These are phyloP conservation scores for Fraxinus americana DNA, from an alignment of 257 asterid genomes.

Conservation along the genomic window DNA sequence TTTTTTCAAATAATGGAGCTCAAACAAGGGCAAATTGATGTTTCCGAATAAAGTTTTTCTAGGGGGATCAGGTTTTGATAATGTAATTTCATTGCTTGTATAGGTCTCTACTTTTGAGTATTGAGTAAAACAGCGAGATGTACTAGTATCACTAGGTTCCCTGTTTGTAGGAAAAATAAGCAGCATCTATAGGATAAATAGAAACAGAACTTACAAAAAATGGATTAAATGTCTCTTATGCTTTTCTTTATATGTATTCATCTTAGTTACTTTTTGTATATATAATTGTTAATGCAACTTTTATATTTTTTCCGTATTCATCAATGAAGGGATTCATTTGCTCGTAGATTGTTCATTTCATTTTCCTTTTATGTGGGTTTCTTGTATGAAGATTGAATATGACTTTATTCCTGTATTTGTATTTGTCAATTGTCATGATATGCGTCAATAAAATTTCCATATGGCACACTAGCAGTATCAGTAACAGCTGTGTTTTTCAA, in stretches of 20 bases:
- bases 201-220: not conserved
- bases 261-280: not conserved
- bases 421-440: too few species aligned
- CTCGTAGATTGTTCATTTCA: too few species aligned
- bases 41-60: too few species aligned
- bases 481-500: not conserved
- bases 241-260: not conserved
- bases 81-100: not conserved
- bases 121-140: not conserved
- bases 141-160: not conserved
- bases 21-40: too few species aligned
- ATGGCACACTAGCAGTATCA: not conserved
- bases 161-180: not conserved
- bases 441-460: not conserved
- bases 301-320: not conserved
- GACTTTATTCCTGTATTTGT: too few species aligned
- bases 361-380: too few species aligned
- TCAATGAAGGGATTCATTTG: not conserved
- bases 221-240: not conserved
- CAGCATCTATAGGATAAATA: not conserved
- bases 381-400: too few species aligned
- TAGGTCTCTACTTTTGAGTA: not conserved
- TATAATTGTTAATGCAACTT: not conserved
- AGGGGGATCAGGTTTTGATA: too few species aligned
- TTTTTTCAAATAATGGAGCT: too few species aligned